Conservation (phyloP, 139 green algal species). For the Monoraphidium neglectum region DNA sequence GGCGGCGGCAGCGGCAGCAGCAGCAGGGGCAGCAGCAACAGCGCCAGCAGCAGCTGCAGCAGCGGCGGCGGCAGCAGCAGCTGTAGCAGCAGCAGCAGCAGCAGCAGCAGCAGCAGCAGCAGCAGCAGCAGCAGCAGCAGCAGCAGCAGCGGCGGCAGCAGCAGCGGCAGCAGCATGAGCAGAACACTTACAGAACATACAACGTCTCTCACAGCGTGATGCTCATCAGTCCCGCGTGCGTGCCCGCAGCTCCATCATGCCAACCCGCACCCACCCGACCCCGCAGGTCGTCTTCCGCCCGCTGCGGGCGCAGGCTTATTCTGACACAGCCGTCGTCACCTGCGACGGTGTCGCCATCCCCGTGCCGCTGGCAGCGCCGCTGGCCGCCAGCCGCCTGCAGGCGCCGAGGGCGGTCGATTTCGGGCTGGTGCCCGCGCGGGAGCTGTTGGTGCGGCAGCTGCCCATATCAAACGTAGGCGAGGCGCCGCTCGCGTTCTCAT, state of each 20-base stretch:
- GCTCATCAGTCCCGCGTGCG: no score
- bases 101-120: constrained; percentile 8
- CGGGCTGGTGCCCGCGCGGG: constrained; percentile 53
- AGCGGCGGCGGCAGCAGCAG: not conserved
- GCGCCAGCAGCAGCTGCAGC: not conserved
- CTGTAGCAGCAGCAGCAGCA: not conserved
- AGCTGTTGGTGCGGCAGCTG: constrained; percentile 30
- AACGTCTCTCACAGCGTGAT: no score
- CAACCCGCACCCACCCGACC: no score
- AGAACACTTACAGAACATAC: no score
- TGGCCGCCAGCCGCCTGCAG: constrained; percentile 39
- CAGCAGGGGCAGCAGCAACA: no score
- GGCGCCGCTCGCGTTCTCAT: constrained; percentile 43
- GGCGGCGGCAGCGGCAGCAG: no score
- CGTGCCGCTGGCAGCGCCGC: constrained; percentile 11
- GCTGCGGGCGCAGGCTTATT: constrained; percentile 50
- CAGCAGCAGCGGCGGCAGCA: no score
- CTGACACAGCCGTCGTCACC: constrained; percentile 58
- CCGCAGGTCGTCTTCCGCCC: constrained; percentile 72
- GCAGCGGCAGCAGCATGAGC: no score
- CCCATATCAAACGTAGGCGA: constrained; percentile 63
- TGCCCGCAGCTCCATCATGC: no score
- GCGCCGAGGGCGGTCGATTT: constrained; percentile 53
- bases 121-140: not conserved
- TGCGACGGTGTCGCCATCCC: constrained; percentile 7